A percentile compares a stretch with the other conserved stretches of the same genome.
phyloP scores from a whole-genome alignment of 805 yeast genomes.

The Kluyveromyces lactis region DNA sequence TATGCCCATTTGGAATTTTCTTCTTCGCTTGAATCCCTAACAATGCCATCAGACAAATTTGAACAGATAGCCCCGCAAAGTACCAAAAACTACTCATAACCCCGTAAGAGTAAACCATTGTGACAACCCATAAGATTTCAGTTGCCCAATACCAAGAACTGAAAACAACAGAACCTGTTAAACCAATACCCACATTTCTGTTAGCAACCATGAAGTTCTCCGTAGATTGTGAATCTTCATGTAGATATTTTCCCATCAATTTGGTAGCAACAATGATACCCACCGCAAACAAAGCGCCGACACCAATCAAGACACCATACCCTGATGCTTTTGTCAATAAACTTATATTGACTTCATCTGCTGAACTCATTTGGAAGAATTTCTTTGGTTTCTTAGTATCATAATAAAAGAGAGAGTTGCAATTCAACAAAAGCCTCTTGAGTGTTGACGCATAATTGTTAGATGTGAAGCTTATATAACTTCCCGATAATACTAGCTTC shows the following conservation, averaged over 20 bases:
- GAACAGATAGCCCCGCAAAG: constrained; percentile 19
- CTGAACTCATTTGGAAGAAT: not conserved
- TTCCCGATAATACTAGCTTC: too few relatives aligned
- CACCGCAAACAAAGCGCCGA: constrained; percentile 38
- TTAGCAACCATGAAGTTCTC: constrained; percentile 40
- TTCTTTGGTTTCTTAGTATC: not conserved
- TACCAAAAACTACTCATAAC: constrained; percentile 27
- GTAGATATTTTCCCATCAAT: constrained; percentile 30
- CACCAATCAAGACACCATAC: constrained; percentile 28
- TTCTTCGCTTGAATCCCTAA: constrained; percentile 31
- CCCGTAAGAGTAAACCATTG: constrained; percentile 25
- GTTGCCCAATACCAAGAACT: constrained; percentile 34
- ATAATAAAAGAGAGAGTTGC: too few relatives aligned
- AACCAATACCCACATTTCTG: constrained; percentile 35
- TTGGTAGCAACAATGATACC: constrained; percentile 34
- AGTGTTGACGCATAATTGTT: too few relatives aligned
- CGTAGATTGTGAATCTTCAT: constrained; percentile 17
- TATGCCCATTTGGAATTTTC: constrained; percentile 32
- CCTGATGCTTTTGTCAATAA: constrained; percentile 11
- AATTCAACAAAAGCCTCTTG: too few relatives aligned
- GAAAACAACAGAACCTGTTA: constrained; percentile 36
- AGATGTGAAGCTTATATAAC: too few relatives aligned
- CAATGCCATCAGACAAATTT: constrained; percentile 30
- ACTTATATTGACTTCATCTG: not conserved
- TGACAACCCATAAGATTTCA: constrained; percentile 26